Percentiles rank a stretch among this genome's conserved stretches.
Conservation (phyloP, 2,329 filamentous ascomycete genomes). For the Botrytis porri region DNA sequence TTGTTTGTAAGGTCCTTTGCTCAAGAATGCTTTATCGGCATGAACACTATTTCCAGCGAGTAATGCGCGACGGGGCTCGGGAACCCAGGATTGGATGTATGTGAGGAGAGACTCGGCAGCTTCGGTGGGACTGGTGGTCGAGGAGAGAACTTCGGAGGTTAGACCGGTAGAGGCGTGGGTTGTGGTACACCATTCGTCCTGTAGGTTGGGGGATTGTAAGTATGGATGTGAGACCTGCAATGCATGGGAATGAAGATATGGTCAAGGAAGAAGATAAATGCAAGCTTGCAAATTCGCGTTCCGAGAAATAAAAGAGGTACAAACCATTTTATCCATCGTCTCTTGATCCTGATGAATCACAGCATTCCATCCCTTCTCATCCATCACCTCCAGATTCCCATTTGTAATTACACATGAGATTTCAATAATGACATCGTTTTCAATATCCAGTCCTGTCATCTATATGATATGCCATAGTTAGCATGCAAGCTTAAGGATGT, state of each 20-base stretch:
- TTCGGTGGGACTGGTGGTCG: constrained; percentile 65
- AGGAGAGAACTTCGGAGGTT: constrained; percentile 70
- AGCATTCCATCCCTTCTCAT: constrained; percentile 73
- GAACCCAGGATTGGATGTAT: constrained; percentile 74
- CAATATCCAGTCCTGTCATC: constrained; percentile 88
- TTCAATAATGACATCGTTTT: constrained; percentile 81
- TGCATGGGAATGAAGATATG: too few relatives aligned
- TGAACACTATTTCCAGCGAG: constrained; percentile 93
- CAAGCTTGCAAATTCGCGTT: background rate
- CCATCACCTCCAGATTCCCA: constrained; percentile 70
- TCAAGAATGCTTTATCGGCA: constrained; percentile 79
- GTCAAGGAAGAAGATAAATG: background rate
- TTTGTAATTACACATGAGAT: constrained; percentile 92
- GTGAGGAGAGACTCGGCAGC: constrained; percentile 68
- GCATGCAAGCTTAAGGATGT: background rate
- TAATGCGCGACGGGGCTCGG: constrained; percentile 63
- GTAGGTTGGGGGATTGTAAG: background rate
- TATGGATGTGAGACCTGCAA: background rate
- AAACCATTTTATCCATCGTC: constrained; percentile 68
- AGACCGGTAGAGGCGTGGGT: constrained; percentile 82
- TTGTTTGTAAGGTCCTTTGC: constrained; percentile 67
- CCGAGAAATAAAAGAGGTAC: background rate
- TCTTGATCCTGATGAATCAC: constrained; percentile 71
- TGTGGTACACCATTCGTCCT: constrained; percentile 79
- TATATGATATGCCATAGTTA: constrained; percentile 42